A percentile compares a stretch with the other conserved stretches of the same genome.
These are phyloP conservation scores for Taiozyma onychis DNA, from an alignment of 1,139 yeast genomes.

Conservation along the genomic window DNA sequence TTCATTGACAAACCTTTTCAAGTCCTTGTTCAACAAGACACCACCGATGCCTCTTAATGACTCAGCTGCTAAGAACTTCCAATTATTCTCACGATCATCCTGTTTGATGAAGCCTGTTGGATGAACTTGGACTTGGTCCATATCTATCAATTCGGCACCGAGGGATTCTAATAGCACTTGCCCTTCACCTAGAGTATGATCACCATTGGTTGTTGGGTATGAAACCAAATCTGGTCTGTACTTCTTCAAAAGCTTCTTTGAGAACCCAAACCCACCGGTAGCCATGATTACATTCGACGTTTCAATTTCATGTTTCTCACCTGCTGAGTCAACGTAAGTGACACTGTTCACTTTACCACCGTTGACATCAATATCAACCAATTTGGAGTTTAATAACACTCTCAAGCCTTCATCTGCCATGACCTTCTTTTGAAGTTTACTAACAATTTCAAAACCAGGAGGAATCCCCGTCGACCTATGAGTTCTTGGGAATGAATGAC, in stretches of 20 bases:
- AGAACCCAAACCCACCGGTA: constrained; percentile 63
- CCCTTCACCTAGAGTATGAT: constrained; percentile 76
- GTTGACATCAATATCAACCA: constrained; percentile 44
- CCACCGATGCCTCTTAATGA: constrained; percentile 79
- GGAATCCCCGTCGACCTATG: constrained; percentile 56
- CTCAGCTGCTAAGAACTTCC: constrained; percentile 73
- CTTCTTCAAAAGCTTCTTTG: constrained; percentile 47
- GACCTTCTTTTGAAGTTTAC: constrained; percentile 49
- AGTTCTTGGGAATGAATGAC: constrained; percentile 70
- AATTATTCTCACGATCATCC: constrained; percentile 43
- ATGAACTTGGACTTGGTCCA: constrained; percentile 76
- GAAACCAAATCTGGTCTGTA: constrained; percentile 58
- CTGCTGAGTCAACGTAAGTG: constrained; percentile 35
- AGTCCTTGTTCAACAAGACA: constrained; percentile 49
- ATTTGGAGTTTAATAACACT: constrained; percentile 49
- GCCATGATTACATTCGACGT: constrained; percentile 54
- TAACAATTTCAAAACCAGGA: constrained; percentile 78
- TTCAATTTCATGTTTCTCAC: constrained; percentile 22
- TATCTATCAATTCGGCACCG: constrained; percentile 61
- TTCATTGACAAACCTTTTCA: constrained; percentile 68
- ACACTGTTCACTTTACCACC: constrained; percentile 40
- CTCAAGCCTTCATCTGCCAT: constrained; percentile 47
- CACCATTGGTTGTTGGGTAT: constrained; percentile 70
- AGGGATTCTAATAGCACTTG: constrained; percentile 51
- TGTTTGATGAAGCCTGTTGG: constrained; percentile 79